phyloP scores from a whole-genome alignment of 164 flowering plant species.

The Magnolia officinalis region DNA sequence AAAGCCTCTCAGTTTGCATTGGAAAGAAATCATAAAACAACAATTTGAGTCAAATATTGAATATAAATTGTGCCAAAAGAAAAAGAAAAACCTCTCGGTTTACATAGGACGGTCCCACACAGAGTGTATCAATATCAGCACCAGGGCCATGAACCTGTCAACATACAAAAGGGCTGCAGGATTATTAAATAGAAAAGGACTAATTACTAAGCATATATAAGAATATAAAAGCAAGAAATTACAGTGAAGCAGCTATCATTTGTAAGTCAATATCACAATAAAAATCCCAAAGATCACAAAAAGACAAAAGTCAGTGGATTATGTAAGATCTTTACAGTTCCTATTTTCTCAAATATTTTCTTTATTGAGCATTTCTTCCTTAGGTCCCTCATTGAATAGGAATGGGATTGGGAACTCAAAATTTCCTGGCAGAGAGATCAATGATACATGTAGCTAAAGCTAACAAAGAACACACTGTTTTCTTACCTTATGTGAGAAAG shows the following conservation, averaged over 20 bases:
- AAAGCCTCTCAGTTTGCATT: constrained; percentile 82
- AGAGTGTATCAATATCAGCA: constrained; percentile 90
- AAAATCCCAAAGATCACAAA: background rate
- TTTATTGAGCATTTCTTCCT: too few species aligned
- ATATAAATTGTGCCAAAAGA: background rate
- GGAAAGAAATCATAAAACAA: constrained; percentile 22
- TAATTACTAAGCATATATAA: background rate
- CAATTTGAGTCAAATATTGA: background rate
- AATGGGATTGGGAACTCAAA: too few species aligned
- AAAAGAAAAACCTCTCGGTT: constrained; percentile 61
- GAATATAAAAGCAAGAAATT: background rate
- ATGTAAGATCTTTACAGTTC: too few species aligned
- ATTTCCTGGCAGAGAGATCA: too few species aligned
- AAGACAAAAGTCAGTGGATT: background rate
- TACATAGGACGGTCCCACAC: constrained; percentile 95
- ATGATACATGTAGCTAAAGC: too few species aligned
- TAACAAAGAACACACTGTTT: too few species aligned
- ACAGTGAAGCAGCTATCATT: background rate
- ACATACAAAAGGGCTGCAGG: background rate
- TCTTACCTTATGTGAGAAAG: too few species aligned
- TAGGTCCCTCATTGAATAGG: too few species aligned
- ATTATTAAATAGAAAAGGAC: background rate
- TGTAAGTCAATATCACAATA: background rate
- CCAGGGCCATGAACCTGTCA: constrained; percentile 92
- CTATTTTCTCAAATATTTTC: too few species aligned